phyloP scores from a whole-genome alignment of 2,329 filamentous ascomycete species.

The Botrytis paeoniae region DNA sequence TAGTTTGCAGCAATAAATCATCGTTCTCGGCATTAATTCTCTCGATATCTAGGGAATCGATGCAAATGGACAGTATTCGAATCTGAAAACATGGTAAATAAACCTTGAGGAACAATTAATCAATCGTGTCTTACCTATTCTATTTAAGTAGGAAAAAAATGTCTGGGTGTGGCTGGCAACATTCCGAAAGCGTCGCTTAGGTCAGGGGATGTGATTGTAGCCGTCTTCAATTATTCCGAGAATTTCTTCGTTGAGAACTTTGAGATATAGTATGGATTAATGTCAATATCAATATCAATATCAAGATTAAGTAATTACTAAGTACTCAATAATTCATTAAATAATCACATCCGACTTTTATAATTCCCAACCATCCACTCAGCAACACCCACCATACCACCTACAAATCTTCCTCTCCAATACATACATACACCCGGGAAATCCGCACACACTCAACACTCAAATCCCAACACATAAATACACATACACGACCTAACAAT shows the following conservation, averaged over 20 bases:
- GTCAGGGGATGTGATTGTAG: neutral
- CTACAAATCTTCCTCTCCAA: neutral
- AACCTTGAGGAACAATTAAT: neutral
- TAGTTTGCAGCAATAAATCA: neutral
- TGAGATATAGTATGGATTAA: neutral
- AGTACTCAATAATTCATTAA: neutral
- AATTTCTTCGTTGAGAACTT: neutral
- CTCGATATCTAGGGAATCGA: neutral
- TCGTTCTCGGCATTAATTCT: neutral
- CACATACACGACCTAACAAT: neutral
- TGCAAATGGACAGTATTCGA: neutral
- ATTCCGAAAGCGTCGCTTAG: slow-evolving; percentile 15
- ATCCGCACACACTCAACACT: neutral
- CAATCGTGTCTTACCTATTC: neutral
- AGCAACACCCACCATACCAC: too few species aligned
- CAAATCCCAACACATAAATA: neutral
- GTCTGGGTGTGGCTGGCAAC: neutral
- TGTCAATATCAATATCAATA: neutral
- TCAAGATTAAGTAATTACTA: neutral
- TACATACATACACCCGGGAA: neutral
- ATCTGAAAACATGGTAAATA: neutral
- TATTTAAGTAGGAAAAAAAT: neutral
- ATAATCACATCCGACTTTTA: neutral
- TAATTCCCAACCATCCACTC: neutral
- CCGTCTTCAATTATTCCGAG: neutral